Conservation (phyloP, 2,329 filamentous ascomycete genomes). For the Passalora sequoiae region DNA sequence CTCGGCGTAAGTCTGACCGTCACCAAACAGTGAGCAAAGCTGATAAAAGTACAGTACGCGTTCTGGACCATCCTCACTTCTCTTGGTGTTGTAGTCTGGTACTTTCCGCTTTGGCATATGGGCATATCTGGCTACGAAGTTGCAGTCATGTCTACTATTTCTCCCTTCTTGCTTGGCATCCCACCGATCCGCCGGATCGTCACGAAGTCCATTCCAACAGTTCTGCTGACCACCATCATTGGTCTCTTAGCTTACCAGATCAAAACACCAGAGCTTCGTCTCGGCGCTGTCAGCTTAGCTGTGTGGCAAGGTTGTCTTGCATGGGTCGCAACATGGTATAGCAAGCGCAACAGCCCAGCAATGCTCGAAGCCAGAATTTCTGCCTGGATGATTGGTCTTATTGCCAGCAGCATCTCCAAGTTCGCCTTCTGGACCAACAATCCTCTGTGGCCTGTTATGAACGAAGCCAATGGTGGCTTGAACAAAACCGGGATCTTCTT, state of each 20-base stretch:
- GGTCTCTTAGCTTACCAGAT: conserved; percentile 78
- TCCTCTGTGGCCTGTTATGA: conserved; percentile 92
- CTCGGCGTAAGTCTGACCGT: conserved; percentile 65
- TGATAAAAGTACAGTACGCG: conserved; percentile 59
- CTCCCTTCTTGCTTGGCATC: conserved; percentile 73
- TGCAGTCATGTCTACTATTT: conserved; percentile 76
- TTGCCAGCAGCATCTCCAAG: conserved; percentile 82
- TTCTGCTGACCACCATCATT: conserved; percentile 71
- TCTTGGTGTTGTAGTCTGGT: conserved; percentile 87
- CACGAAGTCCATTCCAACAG: conserved; percentile 54
- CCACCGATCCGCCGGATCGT: conserved; percentile 63
- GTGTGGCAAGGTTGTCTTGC: conserved; percentile 75
- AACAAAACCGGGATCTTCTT: conserved; percentile 77
- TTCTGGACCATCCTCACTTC: conserved; percentile 96
- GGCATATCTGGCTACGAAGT: conserved; percentile 95
- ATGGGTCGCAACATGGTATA: conserved; percentile 77
- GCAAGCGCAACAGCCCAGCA: conserved; percentile 66
- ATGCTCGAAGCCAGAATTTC: conserved; percentile 77
- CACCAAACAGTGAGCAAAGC: conserved; percentile 4
- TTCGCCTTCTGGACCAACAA: conserved; percentile 95
- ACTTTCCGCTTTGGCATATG: conserved; percentile 98
- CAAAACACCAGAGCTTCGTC: conserved; percentile 64
- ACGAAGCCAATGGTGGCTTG: conserved; percentile 83
- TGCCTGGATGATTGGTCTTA: conserved; percentile 73
- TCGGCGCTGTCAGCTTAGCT: conserved; percentile 76